Evolutionary conservation across 495 filamentous ascomycete genomes (phyloP).

Genomic region (Penicillium subrubescens): DNA sequence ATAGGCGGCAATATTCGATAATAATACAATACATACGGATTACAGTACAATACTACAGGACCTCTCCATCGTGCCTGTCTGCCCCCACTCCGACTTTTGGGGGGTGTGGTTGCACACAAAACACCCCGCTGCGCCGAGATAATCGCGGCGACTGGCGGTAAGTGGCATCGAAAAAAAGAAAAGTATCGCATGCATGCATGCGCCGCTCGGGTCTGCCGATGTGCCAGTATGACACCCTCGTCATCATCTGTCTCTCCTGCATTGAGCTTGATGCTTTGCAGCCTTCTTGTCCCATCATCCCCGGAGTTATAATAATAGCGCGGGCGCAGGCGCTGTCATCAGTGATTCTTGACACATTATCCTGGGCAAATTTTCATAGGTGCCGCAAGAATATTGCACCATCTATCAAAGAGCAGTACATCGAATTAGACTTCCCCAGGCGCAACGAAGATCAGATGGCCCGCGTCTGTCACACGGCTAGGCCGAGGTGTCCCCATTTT

Average conservation of each 20-base stretch:
- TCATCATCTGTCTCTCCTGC: background rate
- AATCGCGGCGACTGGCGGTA: background rate
- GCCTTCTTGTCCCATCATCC: background rate
- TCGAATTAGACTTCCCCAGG: background rate
- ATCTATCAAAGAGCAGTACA: background rate
- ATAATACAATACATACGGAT: background rate
- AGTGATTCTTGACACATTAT: too few relatives aligned
- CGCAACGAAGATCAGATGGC: constrained; percentile 6
- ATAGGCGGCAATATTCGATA: background rate
- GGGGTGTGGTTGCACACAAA: background rate
- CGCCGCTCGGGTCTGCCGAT: constrained; percentile 1
- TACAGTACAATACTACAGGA: background rate
- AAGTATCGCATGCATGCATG: background rate
- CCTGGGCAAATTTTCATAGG: background rate
- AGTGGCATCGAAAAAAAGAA: background rate
- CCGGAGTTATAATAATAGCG: background rate
- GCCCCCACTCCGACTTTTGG: background rate
- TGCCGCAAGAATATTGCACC: background rate
- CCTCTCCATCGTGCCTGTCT: background rate
- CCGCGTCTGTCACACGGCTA: constrained; percentile 9
- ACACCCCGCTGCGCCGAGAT: background rate
- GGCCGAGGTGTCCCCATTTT: background rate
- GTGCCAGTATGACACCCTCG: background rate
- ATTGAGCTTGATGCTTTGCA: background rate
- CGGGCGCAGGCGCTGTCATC: background rate